Conservation (phyloP, 176 grass and related monocot species). For the Chrysopogon serrulatus region DNA sequence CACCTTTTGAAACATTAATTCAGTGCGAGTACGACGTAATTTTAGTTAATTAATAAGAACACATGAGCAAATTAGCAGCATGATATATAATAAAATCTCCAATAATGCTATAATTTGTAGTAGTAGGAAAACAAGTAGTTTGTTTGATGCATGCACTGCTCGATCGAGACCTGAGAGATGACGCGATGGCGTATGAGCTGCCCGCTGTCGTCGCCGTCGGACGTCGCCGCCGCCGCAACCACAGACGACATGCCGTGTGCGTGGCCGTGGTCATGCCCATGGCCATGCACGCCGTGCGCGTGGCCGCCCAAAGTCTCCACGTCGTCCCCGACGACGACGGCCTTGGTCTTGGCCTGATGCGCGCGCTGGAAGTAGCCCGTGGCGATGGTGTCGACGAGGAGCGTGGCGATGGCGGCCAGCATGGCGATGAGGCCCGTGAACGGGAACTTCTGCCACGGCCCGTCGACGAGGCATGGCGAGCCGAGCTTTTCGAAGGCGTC, state of each 20-base stretch:
- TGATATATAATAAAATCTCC: too few relatives aligned
- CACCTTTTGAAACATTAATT: constrained; percentile 27
- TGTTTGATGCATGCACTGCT: background rate
- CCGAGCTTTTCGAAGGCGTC: constrained; percentile 46
- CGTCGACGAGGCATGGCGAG: constrained; percentile 47
- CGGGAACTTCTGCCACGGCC: constrained; percentile 52
- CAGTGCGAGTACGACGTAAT: background rate
- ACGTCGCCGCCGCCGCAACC: background rate
- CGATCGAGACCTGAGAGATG: constrained; percentile 51
- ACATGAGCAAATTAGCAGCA: background rate
- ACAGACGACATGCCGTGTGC: constrained; percentile 14
- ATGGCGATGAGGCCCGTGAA: constrained; percentile 57
- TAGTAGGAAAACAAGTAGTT: background rate
- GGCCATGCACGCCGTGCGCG: background rate
- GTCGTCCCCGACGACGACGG: background rate
- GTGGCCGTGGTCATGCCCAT: constrained; percentile 36
- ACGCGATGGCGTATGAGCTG: constrained; percentile 64
- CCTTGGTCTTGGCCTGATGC: background rate
- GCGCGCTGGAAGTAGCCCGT: constrained; percentile 62
- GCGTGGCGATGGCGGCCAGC: constrained; percentile 64
- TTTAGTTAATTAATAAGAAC: too few relatives aligned
- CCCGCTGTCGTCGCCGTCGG: background rate
- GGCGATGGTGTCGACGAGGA: constrained; percentile 61
- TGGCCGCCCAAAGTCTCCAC: background rate
- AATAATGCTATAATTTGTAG: too few relatives aligned